Base-by-base conservation (phyloP, 2,329 filamentous ascomycete species). In the Fusarium sp. region DNA sequence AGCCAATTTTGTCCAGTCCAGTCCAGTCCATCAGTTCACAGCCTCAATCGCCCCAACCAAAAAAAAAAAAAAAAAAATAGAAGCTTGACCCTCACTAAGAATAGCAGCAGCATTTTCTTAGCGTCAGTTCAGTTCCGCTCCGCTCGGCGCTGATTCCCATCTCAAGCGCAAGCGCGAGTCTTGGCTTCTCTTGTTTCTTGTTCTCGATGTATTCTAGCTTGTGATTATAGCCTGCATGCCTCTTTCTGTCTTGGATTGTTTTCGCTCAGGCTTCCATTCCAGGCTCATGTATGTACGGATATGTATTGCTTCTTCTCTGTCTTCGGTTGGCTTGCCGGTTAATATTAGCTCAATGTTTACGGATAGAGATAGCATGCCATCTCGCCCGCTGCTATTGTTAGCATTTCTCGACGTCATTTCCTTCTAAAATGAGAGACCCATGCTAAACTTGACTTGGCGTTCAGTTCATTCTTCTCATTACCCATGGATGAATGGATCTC, bases 21-120 rank as follows among this genome's bases (percentile, higher is more conserved):
- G 22, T 24, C 34, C 47, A 62, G 25, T 51, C 46, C 30, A 41
- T 20, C 49, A 41, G 16, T 52, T 69, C 73, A 75, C 73, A 75
- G 73, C 73, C 73, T 74, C 73, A 75, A 65, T 75, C 67, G 62
- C 65, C 67, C 53, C 65, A 65, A 65, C 67, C 60, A 61, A 65
- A 61, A 58, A 49, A 65, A 53, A 52, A 61, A 65, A 61, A 58
- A 49, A 65, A 53, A 52, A 59, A 51, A n/a, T 18, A 58, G 44
- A 66, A 53, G 45, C 12, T 32, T 16, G 40, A 60, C 52, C 47
- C 56, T 58, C 62, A 20, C 73, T 65, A 75, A 75, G 64, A 75
- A 75, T 75, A 75, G 73, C 61, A 75, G 53, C 24, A 41, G 13
- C 25, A 8, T 48, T 48, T 29, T 34, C 24, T 40, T 71, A 65